phyloP scores from a whole-genome alignment of 768 basidiomycete species.

The Suillus clintonianus region DNA sequence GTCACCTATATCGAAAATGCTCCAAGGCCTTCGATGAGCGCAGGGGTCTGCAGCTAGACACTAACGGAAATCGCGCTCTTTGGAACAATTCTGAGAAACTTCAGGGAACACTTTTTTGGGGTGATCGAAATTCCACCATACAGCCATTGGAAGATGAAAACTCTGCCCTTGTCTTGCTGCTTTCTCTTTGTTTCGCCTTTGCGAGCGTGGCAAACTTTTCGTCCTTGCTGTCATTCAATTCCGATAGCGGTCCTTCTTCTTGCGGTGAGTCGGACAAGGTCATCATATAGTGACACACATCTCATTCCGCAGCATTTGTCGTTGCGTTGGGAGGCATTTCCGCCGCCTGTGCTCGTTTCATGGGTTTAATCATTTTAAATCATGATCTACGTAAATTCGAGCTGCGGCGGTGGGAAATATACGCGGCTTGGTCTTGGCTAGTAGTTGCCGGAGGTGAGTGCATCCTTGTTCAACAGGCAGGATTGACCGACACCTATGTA shows the following conservation, averaged over 20 bases:
- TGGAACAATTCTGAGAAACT: not conserved
- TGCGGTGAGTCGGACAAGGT: slow-evolving; percentile 24
- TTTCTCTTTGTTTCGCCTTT: slow-evolving; percentile 32
- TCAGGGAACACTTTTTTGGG: not conserved
- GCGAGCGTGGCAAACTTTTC: slow-evolving; percentile 32
- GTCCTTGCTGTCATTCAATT: slow-evolving; percentile 30
- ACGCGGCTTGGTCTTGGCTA: slow-evolving; percentile 31
- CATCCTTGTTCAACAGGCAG: not conserved
- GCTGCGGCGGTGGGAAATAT: slow-evolving; percentile 34
- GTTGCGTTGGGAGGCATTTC: slow-evolving; percentile 49
- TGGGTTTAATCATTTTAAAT: slow-evolving; percentile 40
- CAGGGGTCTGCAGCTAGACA: not conserved
- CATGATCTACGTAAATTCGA: slow-evolving; percentile 35
- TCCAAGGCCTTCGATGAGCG: not conserved
- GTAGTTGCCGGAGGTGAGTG: slow-evolving; percentile 37
- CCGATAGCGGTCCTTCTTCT: slow-evolving; percentile 12
- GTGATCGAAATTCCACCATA: not conserved
- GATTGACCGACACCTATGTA: not conserved
- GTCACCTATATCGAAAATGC: not conserved
- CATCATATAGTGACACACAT: not conserved
- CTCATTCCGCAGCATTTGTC: slow-evolving; percentile 37
- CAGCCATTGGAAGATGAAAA: not conserved
- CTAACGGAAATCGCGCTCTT: not conserved
- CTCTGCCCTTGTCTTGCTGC: slow-evolving; percentile 20
- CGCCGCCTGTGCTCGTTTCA: slow-evolving; percentile 36